These are phyloP conservation scores for Podaxis sp. DNA, from an alignment of 768 basidiomycete species.

Conservation along the genomic window DNA sequence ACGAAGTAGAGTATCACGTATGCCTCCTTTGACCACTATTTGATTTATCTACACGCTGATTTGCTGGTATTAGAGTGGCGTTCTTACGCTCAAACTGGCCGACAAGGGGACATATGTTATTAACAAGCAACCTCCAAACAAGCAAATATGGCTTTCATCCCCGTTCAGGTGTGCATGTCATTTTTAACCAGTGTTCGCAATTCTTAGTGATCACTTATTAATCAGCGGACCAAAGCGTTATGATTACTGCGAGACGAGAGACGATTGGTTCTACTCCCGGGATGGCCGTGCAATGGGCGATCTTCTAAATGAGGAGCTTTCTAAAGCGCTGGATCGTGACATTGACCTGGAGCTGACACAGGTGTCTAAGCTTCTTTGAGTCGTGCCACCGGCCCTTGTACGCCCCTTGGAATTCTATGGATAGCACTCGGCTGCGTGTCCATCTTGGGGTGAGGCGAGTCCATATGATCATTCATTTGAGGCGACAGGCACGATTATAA, in stretches of 20 bases:
- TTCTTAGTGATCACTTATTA: background rate
- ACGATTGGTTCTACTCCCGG: slow-evolving; percentile 77
- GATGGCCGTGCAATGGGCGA: slow-evolving; percentile 59
- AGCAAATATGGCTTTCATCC: slow-evolving; percentile 95
- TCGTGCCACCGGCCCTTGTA: slow-evolving; percentile 4
- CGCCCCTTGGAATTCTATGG: background rate
- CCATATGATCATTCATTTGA: background rate
- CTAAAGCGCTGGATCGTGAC: slow-evolving; percentile 27
- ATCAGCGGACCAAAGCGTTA: slow-evolving; percentile 92
- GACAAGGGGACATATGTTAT: slow-evolving; percentile 87
- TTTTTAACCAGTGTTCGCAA: background rate
- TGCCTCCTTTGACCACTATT: slow-evolving; percentile 23
- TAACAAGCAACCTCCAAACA: slow-evolving; percentile 97
- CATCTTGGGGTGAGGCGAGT: background rate
- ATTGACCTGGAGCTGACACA: slow-evolving; percentile 32
- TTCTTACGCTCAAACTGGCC: slow-evolving; percentile 79
- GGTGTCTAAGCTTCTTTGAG: slow-evolving; percentile 17
- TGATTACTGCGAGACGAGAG: slow-evolving; percentile 59
- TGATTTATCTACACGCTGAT: slow-evolving; percentile 3
- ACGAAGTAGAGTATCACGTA: slow-evolving; percentile 91
- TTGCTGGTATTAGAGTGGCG: slow-evolving; percentile 66
- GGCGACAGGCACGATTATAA: background rate
- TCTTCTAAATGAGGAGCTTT: slow-evolving; percentile 71
- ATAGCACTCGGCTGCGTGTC: background rate
- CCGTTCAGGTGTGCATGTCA: slow-evolving; percentile 66